These are phyloP conservation scores for Starmera caribaea DNA, from an alignment of 805 yeast species.

Conservation along the genomic window DNA sequence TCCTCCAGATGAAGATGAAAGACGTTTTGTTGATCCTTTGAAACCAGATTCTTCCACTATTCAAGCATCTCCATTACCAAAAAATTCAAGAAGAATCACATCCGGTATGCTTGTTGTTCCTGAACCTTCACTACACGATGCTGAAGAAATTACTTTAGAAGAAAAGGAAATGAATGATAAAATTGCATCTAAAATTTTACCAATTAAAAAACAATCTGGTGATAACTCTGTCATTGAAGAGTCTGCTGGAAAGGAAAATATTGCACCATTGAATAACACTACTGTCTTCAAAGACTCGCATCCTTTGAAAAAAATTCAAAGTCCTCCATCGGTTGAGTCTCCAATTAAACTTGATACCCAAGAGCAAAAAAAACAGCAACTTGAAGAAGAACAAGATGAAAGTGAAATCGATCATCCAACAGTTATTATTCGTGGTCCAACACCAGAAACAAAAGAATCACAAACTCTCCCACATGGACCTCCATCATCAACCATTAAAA, in stretches of 20 bases:
- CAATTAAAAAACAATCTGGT: constrained; percentile 8
- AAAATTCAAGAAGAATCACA: constrained; percentile 27
- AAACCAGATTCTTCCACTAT: constrained; percentile 9
- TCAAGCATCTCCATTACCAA: constrained; percentile 12
- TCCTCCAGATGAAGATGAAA: constrained; percentile 15
- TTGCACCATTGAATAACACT: neutral
- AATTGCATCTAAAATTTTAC: constrained; percentile 13
- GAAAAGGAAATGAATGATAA: constrained; percentile 25
- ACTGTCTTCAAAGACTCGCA: neutral
- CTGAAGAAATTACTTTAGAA: constrained; percentile 27
- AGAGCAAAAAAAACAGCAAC: too few species aligned
- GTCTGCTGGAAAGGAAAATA: constrained; percentile 1
- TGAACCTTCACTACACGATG: constrained; percentile 31
- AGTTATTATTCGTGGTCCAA: neutral
- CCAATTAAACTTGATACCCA: too few species aligned
- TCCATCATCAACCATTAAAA: constrained; percentile 17
- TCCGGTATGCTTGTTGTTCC: constrained; percentile 35
- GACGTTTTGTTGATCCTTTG: constrained; percentile 15
- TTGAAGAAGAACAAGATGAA: neutral
- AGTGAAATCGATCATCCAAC: neutral
- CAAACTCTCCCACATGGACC: neutral
- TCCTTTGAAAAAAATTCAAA: neutral
- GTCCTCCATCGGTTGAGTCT: neutral
- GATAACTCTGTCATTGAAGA: constrained; percentile 1
- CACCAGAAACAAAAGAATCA: too few species aligned